Base-by-base conservation (phyloP, 129 eudicot species). In the Apium graveolens region DNA sequence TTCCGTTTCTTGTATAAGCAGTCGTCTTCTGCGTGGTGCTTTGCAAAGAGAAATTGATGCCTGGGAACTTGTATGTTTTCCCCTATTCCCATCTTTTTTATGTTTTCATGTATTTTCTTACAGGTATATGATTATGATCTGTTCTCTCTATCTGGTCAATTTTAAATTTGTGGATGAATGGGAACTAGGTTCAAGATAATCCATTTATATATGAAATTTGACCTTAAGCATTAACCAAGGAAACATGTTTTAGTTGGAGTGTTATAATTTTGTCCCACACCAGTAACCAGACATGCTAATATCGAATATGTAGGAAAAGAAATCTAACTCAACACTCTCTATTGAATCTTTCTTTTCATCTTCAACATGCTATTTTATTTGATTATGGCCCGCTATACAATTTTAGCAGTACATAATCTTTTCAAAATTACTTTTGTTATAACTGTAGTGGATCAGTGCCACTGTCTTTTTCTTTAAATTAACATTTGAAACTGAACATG, bases 11-110 rank as follows among this genome's bases (percentile, higher is more conserved):
- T 18, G 73, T 81, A 35, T 79, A 73, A 39, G 17, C 91, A 90
- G 93, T 70, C 87, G 86, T 84, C 85, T 84, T 70, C 66, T 88
- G 86, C 84, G 80, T 60, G 89, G 84, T 82, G 48, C 83, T 78
- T 80, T 84, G 71, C 78, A 78, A 31, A 74, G 57, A 80, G 76
- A 81, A 12, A 53, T 91, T 75, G 92, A 91, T 83, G 97, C 91
- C 37, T 93, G 98, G 98, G 98, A 86, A 78, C 90, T 93, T 79
- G 98, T 93, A 85, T 49, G 76, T 81, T 62, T 63, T 81, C 53
- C 65, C 81, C 69, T 31, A 37, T 48, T 35, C 66, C 45, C 73
- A 16, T 2, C 31, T 38, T 84, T 4, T 55, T 11, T 31, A 27
- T n/a, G 6, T 72, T 17, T n/a, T 66, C 73, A 1, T 44, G 7